phyloP scores from a whole-genome alignment of 192 early-diverging fungal species.

The Coemansia sp. region DNA sequence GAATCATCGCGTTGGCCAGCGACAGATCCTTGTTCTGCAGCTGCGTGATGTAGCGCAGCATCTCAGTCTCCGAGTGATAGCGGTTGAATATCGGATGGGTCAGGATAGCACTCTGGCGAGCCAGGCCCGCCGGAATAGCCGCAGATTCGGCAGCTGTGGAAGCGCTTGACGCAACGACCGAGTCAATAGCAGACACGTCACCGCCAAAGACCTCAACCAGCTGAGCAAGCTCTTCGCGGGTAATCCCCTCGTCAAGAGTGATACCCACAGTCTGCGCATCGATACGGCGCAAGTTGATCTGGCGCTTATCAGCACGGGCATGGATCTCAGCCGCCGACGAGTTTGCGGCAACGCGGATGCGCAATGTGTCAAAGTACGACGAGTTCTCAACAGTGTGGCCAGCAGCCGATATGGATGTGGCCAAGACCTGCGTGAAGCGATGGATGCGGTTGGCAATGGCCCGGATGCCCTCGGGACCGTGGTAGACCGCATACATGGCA shows the following conservation, averaged over 20 bases:
- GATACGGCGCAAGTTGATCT: conserved; percentile 89
- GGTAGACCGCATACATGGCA: conserved; percentile 99
- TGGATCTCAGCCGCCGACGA: conserved; percentile 65
- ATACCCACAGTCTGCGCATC: conserved; percentile 76
- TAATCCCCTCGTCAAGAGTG: conserved; percentile 91
- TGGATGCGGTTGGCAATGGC: conserved; percentile 92
- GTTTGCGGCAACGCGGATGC: conserved; percentile 66
- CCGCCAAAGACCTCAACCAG: conserved; percentile 80
- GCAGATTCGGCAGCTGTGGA: conserved; percentile 52
- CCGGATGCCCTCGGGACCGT: conserved; percentile 90
- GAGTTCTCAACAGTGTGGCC: conserved; percentile 83
- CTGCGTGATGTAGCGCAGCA: conserved; percentile 94
- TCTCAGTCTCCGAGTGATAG: conserved; percentile 97
- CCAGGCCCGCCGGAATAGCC: conserved; percentile 62
- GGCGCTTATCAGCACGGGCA: conserved; percentile 66
- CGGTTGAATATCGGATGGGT: conserved; percentile 93
- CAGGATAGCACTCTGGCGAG: conserved; percentile 74
- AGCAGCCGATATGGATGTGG: conserved; percentile 65
- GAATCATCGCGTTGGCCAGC: conserved; percentile 98
- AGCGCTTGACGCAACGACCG: conserved; percentile 53
- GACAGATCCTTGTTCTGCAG: conserved; percentile 98
- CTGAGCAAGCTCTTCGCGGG: conserved; percentile 75
- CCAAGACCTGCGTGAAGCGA: conserved; percentile 82
- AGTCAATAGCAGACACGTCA: conserved; percentile 57
- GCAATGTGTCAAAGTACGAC: conserved; percentile 94